Evolutionary conservation across 306 rosid genomes (phyloP).

Genomic region (Begonia masoniana): DNA sequence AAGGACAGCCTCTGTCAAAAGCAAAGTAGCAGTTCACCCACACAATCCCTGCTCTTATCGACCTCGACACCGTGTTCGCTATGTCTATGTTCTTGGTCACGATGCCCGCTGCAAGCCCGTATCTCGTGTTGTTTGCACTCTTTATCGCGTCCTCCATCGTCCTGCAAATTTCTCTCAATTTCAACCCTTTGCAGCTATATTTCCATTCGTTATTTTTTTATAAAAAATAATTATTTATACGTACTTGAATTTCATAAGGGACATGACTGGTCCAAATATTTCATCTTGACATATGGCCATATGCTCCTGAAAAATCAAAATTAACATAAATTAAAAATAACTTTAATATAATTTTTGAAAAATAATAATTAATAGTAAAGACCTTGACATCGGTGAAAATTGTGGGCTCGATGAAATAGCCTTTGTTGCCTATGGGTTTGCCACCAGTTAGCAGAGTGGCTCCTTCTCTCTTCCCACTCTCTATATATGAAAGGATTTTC

Average conservation of each 20-base stretch:
- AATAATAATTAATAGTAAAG: neutral
- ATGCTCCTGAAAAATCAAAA: constrained; percentile 36
- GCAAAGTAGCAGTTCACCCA: constrained; percentile 82
- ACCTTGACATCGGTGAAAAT: constrained; percentile 72
- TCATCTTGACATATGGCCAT: constrained; percentile 56
- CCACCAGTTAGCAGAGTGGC: constrained; percentile 84
- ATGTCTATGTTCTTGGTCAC: constrained; percentile 52
- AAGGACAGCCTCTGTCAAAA: constrained; percentile 49
- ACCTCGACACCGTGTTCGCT: constrained; percentile 78
- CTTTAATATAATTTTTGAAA: neutral
- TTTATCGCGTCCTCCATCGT: constrained; percentile 63
- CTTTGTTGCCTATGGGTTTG: constrained; percentile 43
- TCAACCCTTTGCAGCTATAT: neutral
- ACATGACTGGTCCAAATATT: constrained; percentile 79
- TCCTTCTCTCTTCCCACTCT: constrained; percentile 77
- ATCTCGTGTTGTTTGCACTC: constrained; percentile 57
- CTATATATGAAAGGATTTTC: constrained; percentile 55
- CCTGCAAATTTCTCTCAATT: constrained; percentile 19
- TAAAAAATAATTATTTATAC: no score
- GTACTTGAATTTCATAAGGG: constrained; percentile 66
- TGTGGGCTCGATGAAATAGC: constrained; percentile 83
- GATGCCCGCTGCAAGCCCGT: constrained; percentile 79
- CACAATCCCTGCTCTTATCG: constrained; percentile 57
- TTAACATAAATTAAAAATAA: neutral
- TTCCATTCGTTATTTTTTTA: no score